Conservation (phyloP, 2,329 filamentous ascomycete species). For the Trichoderma atrobrunneum region DNA sequence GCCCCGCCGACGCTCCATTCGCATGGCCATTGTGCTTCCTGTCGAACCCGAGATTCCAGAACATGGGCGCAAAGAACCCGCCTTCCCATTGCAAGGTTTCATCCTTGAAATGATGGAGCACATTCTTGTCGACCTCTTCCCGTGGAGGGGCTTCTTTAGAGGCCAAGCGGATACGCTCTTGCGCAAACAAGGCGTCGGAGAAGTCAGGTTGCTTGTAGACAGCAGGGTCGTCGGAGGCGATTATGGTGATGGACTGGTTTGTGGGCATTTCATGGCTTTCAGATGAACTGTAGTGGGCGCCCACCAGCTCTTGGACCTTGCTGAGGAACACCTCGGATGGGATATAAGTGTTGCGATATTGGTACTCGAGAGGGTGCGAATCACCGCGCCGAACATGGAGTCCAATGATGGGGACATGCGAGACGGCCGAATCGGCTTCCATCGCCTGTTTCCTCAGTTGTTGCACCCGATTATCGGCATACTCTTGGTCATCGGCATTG, state of each 20-base stretch:
- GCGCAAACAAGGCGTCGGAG: conserved; percentile 56
- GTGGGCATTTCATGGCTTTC: conserved; percentile 34
- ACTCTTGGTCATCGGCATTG: conserved; percentile 60
- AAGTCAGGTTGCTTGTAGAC: conserved; percentile 68
- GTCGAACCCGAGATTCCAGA: conserved; percentile 68
- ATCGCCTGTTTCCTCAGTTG: conserved; percentile 51
- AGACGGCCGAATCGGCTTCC: conserved; percentile 39
- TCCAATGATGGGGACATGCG: conserved; percentile 52
- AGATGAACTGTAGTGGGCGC: conserved; percentile 43
- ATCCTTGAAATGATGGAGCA: conserved; percentile 66
- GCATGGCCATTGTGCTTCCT: conserved; percentile 39
- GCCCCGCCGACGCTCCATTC: conserved; percentile 26
- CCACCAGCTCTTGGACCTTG: conserved; percentile 55
- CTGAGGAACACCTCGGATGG: conserved; percentile 67
- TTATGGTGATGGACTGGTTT: conserved; percentile 51
- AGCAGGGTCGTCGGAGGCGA: conserved; percentile 80
- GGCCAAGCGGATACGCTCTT: conserved; percentile 74
- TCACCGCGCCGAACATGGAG: conserved; percentile 81
- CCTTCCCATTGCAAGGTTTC: conserved; percentile 84
- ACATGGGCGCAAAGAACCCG: conserved; percentile 78
- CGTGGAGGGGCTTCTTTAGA: conserved; percentile 53
- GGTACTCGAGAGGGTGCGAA: conserved; percentile 70
- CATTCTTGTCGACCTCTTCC: conserved; percentile 42
- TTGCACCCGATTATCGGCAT: conserved; percentile 58
- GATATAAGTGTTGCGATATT: conserved; percentile 75